phyloP scores from a whole-genome alignment of 345 rosid genomes.

The Turritis glabra region DNA sequence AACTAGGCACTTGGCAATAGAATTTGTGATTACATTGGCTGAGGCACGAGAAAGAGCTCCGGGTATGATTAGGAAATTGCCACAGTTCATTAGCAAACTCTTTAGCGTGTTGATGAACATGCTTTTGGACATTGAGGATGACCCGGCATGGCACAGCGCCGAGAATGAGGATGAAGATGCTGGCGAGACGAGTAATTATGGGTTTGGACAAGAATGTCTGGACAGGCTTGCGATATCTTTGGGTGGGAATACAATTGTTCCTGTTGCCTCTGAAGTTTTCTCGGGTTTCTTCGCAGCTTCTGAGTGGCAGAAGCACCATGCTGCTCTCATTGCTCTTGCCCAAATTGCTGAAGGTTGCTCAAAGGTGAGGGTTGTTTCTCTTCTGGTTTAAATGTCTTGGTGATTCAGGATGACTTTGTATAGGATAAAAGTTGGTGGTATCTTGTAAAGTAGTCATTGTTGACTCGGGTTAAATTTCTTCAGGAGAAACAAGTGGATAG shows the following conservation, averaged over 20 bases:
- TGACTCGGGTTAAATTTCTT: background rate
- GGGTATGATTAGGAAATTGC: conserved; percentile 76
- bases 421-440: background rate
- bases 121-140: conserved; percentile 69
- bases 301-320: conserved; percentile 75
- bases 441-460: background rate
- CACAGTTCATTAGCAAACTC: conserved; percentile 63
- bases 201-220: conserved; percentile 71
- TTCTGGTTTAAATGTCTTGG: background rate
- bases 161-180: conserved; percentile 67
- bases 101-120: conserved; percentile 58
- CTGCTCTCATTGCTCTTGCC: conserved; percentile 66
- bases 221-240: conserved; percentile 62
- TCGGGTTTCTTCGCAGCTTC: conserved; percentile 55
- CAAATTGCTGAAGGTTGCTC: conserved; percentile 82
- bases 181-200: conserved; percentile 65
- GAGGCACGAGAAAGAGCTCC: conserved; percentile 81
- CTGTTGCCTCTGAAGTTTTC: conserved; percentile 63
- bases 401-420: background rate
- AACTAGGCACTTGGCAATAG: conserved; percentile 61
- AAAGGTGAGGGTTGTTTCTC: conserved; percentile 44
- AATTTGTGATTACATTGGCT: conserved; percentile 62
- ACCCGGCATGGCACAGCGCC: conserved; percentile 62
- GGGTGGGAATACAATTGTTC: conserved; percentile 70
- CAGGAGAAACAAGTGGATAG: background rate